Evolutionary conservation across 768 basidiomycete genomes (phyloP), one percentile per base, ranked within the genome.

Genomic region (Cystoderma amianthinum): DNA sequence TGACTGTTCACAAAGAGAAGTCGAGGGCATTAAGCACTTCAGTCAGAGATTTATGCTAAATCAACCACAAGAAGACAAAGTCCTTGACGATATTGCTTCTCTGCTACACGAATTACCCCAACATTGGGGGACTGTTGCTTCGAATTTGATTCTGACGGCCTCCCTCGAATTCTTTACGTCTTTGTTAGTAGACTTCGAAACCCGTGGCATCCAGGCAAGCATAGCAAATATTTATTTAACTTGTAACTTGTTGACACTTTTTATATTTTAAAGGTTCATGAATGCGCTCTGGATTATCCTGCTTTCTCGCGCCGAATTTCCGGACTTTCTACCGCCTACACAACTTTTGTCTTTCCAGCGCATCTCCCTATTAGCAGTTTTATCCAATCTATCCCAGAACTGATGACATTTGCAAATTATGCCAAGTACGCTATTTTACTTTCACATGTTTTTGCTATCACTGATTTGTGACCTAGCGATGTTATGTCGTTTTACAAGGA

Each of bases 401-500:
- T 30, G 10, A 30, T 30, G 28, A 9, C 15, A 9, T 30, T 30
- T 30, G 9, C 9, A 30, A 30, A 9, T 15, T 15, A 30, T 15
- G 15, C 28, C 28, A 30, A 30, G 28, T 30, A 30, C 15, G 28
- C 9, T 30, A 15, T 15, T 30, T 30, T 30, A 15, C 28, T 9
- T 30, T 9, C 15, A 30, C 15, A 30, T 30, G 9, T 9, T 30
- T 30, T 9, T 30, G 15, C 28, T 30, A 9, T 9, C 15, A 30
- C 15, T 9, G 15, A 30, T 30, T 30, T 30, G 28, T 9, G 36
- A 12, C 35, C 30, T 32, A 69, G 67, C 42, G 67, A 71, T 24
- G 48, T 69, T 20, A 46, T 68, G 1, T 68, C 61, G 0, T 69
- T 69, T 41, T 63, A 69, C 39, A 60, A 70, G 43, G 69, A 71